phyloP scores from a whole-genome alignment of 768 basidiomycete genomes.

The Auriscalpium microsporum region DNA sequence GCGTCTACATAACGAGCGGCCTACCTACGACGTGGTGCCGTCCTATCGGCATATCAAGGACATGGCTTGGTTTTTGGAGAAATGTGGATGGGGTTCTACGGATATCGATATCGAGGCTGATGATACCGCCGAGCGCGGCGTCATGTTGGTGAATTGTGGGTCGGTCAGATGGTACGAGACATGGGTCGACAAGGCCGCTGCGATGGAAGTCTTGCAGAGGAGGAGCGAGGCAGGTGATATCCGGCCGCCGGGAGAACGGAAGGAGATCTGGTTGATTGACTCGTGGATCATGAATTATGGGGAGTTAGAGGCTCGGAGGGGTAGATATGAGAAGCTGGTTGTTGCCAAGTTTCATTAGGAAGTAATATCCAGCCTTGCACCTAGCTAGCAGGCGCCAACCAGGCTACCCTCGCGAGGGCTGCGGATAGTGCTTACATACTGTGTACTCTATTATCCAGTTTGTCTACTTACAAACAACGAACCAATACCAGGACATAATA shows the following conservation, averaged over 20 bases:
- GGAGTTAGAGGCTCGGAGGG: constrained; percentile 1
- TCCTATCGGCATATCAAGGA: constrained; percentile 29
- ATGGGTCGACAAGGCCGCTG: not conserved
- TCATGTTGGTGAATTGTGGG: constrained; percentile 19
- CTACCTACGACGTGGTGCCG: constrained; percentile 23
- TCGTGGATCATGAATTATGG: constrained; percentile 15
- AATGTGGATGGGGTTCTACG: constrained; percentile 34
- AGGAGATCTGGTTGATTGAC: constrained; percentile 14
- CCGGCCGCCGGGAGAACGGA: not conserved
- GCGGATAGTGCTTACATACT: too few species aligned
- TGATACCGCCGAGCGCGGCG: constrained; percentile 16
- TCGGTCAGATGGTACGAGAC: not conserved
- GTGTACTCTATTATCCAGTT: too few species aligned
- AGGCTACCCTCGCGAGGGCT: too few species aligned
- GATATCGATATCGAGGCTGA: not conserved
- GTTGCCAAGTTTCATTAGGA: not conserved
- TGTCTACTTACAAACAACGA: too few species aligned
- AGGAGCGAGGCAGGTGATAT: not conserved
- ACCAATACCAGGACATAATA: too few species aligned
- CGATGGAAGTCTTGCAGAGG: constrained; percentile 1
- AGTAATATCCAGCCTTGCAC: too few species aligned
- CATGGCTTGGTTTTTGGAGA: constrained; percentile 37
- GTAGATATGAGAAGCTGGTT: not conserved
- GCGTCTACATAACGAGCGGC: constrained; percentile 22
- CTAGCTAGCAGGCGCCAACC: too few species aligned